These are phyloP conservation scores for Chaetomium tenue DNA, from an alignment of 495 filamentous ascomycete genomes.

Conservation along the genomic window DNA sequence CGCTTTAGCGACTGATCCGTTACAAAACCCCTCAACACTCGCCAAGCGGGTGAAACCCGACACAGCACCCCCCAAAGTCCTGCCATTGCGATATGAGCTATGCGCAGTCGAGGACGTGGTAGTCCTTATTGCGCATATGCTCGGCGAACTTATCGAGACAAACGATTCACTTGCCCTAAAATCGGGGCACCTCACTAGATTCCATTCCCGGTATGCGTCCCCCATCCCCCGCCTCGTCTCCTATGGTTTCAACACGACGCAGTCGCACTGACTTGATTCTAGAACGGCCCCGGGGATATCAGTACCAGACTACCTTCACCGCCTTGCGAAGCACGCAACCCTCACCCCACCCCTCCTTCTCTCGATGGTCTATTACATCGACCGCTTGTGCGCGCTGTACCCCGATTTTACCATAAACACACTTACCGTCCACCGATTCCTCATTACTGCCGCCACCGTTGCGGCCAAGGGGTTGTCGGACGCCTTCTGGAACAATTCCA, in stretches of 20 bases:
- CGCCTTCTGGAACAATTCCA: constrained; percentile 95
- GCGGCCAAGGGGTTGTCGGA: constrained; percentile 95
- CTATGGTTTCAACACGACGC: not conserved
- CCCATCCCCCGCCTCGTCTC: not conserved
- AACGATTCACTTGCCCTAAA: constrained; percentile 87
- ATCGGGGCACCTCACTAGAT: constrained; percentile 81
- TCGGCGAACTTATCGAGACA: constrained; percentile 85
- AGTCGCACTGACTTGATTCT: constrained; percentile 26
- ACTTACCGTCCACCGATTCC: constrained; percentile 92
- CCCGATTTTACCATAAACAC: constrained; percentile 92
- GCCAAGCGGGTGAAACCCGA: constrained; percentile 51
- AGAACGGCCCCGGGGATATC: constrained; percentile 92
- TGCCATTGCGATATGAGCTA: constrained; percentile 74
- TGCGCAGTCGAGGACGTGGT: constrained; percentile 83
- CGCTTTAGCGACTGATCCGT: constrained; percentile 22
- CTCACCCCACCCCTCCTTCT: constrained; percentile 91
- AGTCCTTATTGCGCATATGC: constrained; percentile 87
- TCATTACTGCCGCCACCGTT: constrained; percentile 93
- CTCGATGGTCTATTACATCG: constrained; percentile 99
- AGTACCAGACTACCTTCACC: constrained; percentile 85
- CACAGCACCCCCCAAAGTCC: constrained; percentile 54
- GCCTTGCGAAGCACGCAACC: constrained; percentile 90
- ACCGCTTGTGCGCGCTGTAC: constrained; percentile 87
- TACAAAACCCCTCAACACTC: constrained; percentile 42
- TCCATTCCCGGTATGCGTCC: constrained; percentile 78